Evolutionary conservation across 805 yeast species (phyloP).

Genomic region (Candida adriatica): DNA sequence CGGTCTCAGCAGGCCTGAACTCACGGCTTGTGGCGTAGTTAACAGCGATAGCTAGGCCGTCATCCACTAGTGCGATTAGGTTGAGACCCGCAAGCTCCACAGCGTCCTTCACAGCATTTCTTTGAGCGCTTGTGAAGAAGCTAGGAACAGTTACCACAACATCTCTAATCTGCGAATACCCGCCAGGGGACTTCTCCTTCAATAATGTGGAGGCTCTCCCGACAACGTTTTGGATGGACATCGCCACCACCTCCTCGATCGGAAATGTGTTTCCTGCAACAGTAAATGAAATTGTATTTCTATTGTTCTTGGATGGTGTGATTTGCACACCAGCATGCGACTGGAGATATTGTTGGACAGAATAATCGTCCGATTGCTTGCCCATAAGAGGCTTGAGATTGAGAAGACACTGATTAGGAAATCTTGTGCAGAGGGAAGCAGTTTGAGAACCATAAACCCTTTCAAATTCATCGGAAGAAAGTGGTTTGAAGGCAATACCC

Average conservation of each 20-base stretch:
- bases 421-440: conserved; percentile 58
- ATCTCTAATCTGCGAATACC: conserved; percentile 47
- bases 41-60: conserved; percentile 87
- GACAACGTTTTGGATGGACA: conserved; percentile 65
- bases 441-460: conserved; percentile 78
- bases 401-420: conserved; percentile 63
- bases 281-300: conserved; percentile 52
- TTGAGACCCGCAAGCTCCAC: conserved; percentile 62
- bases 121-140: conserved; percentile 53
- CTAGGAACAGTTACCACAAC: conserved; percentile 77
- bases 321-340: conserved; percentile 58
- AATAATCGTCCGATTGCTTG: conserved; percentile 39
- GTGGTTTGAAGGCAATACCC: conserved; percentile 59
- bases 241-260: conserved; percentile 78
- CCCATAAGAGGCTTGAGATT: conserved; percentile 73
- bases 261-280: conserved; percentile 43
- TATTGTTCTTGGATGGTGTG: conserved; percentile 31
- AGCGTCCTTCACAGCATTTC: conserved; percentile 67
- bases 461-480: conserved; percentile 39
- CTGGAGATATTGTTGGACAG: conserved; percentile 38
- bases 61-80: conserved; percentile 69
- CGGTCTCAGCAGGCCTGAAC: conserved; percentile 34
- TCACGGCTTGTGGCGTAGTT: conserved; percentile 63
- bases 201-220: conserved; percentile 58
- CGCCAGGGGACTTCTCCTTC: conserved; percentile 43